Percentiles rank a stretch among this genome's conserved stretches.
These are phyloP conservation scores for Ballota nigra DNA, from an alignment of 257 asterid species.

Conservation along the genomic window DNA sequence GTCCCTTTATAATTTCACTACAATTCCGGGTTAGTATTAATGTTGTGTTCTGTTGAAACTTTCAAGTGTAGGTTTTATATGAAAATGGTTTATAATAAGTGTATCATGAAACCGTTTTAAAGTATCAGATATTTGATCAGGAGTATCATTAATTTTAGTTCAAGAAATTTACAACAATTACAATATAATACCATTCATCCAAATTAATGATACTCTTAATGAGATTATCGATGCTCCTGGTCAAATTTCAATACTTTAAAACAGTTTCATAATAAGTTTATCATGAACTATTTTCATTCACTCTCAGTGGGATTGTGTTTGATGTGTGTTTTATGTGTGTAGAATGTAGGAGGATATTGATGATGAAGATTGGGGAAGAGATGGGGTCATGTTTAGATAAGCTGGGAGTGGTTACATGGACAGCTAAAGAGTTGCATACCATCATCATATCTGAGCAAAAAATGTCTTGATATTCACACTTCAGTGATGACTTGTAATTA, in stretches of 20 bases:
- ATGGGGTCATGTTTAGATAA: constrained; percentile 34
- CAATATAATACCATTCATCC: too few species aligned
- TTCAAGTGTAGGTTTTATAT: not conserved
- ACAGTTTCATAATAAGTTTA: too few species aligned
- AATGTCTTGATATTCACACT: not conserved
- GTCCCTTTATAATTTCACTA: constrained; percentile 59
- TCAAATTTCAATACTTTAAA: too few species aligned
- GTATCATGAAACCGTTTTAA: too few species aligned
- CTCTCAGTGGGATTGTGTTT: too few species aligned
- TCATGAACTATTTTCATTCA: too few species aligned
- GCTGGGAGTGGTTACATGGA: constrained; percentile 67
- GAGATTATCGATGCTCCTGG: too few species aligned
- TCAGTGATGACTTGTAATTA: not conserved
- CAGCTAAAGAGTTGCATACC: constrained; percentile 50
- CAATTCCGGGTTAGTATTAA: constrained; percentile 47
- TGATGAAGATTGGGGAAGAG: constrained; percentile 52
- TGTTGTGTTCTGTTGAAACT: not conserved
- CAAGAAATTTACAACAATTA: too few species aligned
- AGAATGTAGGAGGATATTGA: constrained; percentile 54
- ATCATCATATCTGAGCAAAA: constrained; percentile 24
- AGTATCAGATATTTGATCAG: too few species aligned
- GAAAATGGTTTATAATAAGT: too few species aligned
- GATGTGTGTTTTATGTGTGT: not conserved
- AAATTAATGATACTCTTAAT: too few species aligned
- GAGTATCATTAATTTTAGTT: too few species aligned